phyloP scores from a whole-genome alignment of 1,284 basidiomycete genomes.

The Malassezia restricta region DNA sequence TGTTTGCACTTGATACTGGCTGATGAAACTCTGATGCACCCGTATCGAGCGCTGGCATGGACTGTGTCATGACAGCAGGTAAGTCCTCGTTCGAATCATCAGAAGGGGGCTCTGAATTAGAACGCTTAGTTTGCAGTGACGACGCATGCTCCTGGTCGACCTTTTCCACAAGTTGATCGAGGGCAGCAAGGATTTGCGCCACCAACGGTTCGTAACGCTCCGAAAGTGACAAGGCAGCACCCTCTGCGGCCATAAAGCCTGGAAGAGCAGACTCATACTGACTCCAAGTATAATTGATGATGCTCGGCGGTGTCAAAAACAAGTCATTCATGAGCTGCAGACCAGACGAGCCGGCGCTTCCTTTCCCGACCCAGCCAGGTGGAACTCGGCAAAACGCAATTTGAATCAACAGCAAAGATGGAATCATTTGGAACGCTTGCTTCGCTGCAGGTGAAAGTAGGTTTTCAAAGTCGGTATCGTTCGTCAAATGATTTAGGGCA shows the following conservation, averaged over 20 bases:
- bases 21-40: not conserved
- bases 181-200: not conserved
- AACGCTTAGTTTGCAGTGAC: not conserved
- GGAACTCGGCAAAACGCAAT: slow-evolving; percentile 38
- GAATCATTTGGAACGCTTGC: slow-evolving; percentile 34
- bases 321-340: not conserved
- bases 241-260: slow-evolving; percentile 34
- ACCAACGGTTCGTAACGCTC: slow-evolving; percentile 20
- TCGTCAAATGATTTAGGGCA: not conserved
- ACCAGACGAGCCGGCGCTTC: not conserved
- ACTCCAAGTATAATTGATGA: slow-evolving; percentile 34
- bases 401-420: slow-evolving; percentile 35
- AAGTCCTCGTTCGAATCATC: slow-evolving; percentile 18
- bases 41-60: slow-evolving; percentile 24
- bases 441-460: slow-evolving; percentile 16
- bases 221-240: slow-evolving; percentile 31
- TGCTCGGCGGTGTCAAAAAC: slow-evolving; percentile 29
- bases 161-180: not conserved
- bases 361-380: slow-evolving; percentile 10
- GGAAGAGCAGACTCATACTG: slow-evolving; percentile 38
- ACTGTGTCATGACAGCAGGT: slow-evolving; percentile 29
- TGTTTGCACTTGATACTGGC: not conserved
- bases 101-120: slow-evolving; percentile 1
- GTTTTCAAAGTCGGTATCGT: not conserved
- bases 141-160: not conserved